Base-by-base conservation (phyloP, 768 basidiomycete species). In the Asterophora parasitica region DNA sequence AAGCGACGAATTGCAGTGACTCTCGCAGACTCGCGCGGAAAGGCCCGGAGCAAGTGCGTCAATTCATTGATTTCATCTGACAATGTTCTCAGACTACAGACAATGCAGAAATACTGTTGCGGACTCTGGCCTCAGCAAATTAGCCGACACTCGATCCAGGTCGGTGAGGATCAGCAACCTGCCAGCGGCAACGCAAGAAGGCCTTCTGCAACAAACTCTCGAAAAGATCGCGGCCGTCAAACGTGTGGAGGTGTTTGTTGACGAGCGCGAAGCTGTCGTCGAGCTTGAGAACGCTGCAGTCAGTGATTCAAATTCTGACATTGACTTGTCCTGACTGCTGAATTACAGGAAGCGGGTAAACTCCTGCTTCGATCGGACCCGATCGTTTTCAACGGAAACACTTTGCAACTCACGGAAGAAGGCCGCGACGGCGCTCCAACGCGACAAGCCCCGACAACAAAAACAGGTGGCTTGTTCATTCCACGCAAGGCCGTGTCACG, bases 1-100 rank as follows among this genome's bases (percentile, higher is more conserved):
- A 91, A 85, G 52, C 80, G 92, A n/a, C 79, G 87, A 11, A 88
- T 97, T 38, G 87, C 85, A 1, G 92, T 96, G 19, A 94, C 92
- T 0, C 69, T 93, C 13, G 83, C 90, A 3, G 90, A 95, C 63
- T 73, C 82, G 13, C 83, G 84, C 6, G 78, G 75, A 9, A 76
- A 78, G 19, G 67, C 76, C 4, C 74, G 72, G 41, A 72, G 71
- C 54, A 72, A 71, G 85, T 85, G 37, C 42, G 72, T 62, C 31
- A 27, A 15, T 35, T 13, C 15, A 20, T 13, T 19, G 16, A 17
- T 34, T 12, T n/a, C 41, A 2, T 27, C 40, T 19, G 9, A 12
- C 46, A 13, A 34, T 10, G 30, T 49, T 19, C 48, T 28, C 40
- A 26, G 8, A 28, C 36, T 33, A 19, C 37, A 3, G 3, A 10